Evolutionary conservation across 345 rosid species (phyloP).

Genomic region (Aurinia saxatilis): DNA sequence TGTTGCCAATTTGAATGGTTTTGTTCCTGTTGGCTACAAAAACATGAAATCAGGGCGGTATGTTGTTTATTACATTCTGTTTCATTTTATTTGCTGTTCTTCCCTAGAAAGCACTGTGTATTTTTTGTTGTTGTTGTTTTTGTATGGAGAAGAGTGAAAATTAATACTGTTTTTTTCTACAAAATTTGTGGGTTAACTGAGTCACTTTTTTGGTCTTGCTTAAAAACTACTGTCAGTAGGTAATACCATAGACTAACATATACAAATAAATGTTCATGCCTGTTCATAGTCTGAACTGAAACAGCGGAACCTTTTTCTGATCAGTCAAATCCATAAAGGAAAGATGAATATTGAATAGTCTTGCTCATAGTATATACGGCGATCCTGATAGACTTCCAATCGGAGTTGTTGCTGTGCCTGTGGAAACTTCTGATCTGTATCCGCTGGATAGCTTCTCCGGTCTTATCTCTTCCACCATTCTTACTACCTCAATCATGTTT

Average conservation of each 20-base stretch:
- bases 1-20: slow-evolving; percentile 26
- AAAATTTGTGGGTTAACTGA: background rate
- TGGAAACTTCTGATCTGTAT: slow-evolving; percentile 38
- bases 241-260: background rate
- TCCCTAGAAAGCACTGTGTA: background rate
- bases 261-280: too few relatives aligned
- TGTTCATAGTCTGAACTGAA: slow-evolving; percentile 7
- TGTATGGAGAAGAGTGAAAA: background rate
- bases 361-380: slow-evolving; percentile 29
- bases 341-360: slow-evolving; percentile 21
- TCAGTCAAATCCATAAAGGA: slow-evolving; percentile 8
- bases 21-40: slow-evolving; percentile 11
- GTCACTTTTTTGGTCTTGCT: slow-evolving; percentile 2
- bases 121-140: too few relatives aligned
- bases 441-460: slow-evolving; percentile 38
- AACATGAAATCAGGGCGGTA: slow-evolving; percentile 1
- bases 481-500: slow-evolving; percentile 57
- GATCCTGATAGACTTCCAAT: slow-evolving; percentile 33
- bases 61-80: slow-evolving; percentile 12
- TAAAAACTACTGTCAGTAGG: background rate
- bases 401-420: slow-evolving; percentile 35
- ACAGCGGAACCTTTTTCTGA: slow-evolving; percentile 11
- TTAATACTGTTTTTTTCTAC: background rate
- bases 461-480: slow-evolving; percentile 60
- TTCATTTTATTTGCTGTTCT: slow-evolving; percentile 3